Percentiles rank a stretch among this genome's conserved stretches.
Conservation (phyloP, 441 rosid genomes). For the Hura crepitans region DNA sequence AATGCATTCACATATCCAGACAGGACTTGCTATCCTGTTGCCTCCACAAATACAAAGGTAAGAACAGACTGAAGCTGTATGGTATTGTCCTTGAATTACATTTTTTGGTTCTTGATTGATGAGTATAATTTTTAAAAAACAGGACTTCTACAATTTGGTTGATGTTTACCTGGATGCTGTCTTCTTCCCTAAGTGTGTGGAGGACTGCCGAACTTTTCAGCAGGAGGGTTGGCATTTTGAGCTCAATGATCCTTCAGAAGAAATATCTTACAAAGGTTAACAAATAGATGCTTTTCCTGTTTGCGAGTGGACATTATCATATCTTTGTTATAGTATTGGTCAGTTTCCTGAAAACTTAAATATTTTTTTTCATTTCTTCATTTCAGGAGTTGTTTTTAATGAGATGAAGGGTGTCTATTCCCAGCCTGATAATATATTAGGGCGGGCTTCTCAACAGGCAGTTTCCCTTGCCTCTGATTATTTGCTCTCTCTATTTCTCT, state of each 20-base stretch:
- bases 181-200: conserved; percentile 90
- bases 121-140: conserved; percentile 23
- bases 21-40: conserved; percentile 96
- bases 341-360: not conserved
- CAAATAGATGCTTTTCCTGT: not conserved
- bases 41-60: conserved; percentile 89
- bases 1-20: conserved; percentile 98
- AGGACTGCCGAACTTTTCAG: conserved; percentile 83
- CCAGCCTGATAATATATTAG: conserved; percentile 89
- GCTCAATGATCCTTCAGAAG: conserved; percentile 79
- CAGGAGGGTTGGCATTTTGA: conserved; percentile 99
- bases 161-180: conserved; percentile 96
- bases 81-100: not conserved
- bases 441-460: conserved; percentile 76
- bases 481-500: not conserved
- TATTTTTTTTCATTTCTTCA: conserved; percentile 10
- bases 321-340: conserved; percentile 8
- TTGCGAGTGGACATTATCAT: not conserved
- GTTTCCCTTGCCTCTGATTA: conserved; percentile 21
- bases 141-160: conserved; percentile 91
- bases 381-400: conserved; percentile 90
- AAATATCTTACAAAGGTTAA: conserved; percentile 82
- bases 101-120: conserved; percentile 8
- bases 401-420: conserved; percentile 99
- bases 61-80: conserved; percentile 11